Percentiles rank a stretch among this genome's conserved stretches.
phyloP scores from a whole-genome alignment of 1,284 basidiomycete species.

The Fomitopsis schrenkii region DNA sequence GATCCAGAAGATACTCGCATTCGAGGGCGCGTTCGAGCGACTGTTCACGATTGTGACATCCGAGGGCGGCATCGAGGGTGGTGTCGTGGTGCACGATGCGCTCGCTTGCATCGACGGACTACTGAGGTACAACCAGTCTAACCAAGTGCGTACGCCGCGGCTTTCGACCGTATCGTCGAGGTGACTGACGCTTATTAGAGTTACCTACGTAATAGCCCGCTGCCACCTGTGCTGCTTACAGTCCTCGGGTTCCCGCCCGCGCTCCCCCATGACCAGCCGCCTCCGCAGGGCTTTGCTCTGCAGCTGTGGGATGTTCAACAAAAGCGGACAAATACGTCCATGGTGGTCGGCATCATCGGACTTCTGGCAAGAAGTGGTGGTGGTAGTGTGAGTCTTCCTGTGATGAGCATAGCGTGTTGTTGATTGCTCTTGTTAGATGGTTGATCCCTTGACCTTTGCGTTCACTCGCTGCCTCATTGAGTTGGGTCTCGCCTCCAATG shows the following conservation, averaged over 20 bases:
- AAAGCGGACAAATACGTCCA: slow-evolving; percentile 74
- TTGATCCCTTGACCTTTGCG: slow-evolving; percentile 47
- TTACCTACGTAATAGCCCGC: slow-evolving; percentile 92
- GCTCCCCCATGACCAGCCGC: slow-evolving; percentile 56
- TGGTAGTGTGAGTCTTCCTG: slow-evolving; percentile 48
- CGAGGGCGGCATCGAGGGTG: slow-evolving; percentile 92
- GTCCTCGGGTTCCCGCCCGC: slow-evolving; percentile 85
- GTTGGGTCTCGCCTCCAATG: slow-evolving; percentile 87
- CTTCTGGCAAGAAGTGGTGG: slow-evolving; percentile 74
- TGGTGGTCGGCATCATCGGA: slow-evolving; percentile 78
- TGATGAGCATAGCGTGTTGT: too few relatives aligned
- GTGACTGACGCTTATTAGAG: slow-evolving; percentile 50
- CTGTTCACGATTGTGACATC: slow-evolving; percentile 85
- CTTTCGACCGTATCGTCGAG: background rate
- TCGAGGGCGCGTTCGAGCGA: slow-evolving; percentile 96
- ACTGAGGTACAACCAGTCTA: slow-evolving; percentile 90
- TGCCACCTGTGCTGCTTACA: slow-evolving; percentile 87
- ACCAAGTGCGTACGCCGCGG: slow-evolving; percentile 62
- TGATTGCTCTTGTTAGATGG: slow-evolving; percentile 33
- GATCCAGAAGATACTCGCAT: slow-evolving; percentile 96
- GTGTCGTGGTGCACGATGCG: slow-evolving; percentile 84
- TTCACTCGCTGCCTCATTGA: slow-evolving; percentile 86
- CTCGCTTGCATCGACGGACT: slow-evolving; percentile 83
- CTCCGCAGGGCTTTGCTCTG: slow-evolving; percentile 90
- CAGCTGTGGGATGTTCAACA: slow-evolving; percentile 87